A percentile compares a stretch with the other conserved stretches of the same genome.
These are phyloP conservation scores for Aspergillus sclerotiicarbonarius DNA, from an alignment of 495 filamentous ascomycete genomes.

Conservation along the genomic window DNA sequence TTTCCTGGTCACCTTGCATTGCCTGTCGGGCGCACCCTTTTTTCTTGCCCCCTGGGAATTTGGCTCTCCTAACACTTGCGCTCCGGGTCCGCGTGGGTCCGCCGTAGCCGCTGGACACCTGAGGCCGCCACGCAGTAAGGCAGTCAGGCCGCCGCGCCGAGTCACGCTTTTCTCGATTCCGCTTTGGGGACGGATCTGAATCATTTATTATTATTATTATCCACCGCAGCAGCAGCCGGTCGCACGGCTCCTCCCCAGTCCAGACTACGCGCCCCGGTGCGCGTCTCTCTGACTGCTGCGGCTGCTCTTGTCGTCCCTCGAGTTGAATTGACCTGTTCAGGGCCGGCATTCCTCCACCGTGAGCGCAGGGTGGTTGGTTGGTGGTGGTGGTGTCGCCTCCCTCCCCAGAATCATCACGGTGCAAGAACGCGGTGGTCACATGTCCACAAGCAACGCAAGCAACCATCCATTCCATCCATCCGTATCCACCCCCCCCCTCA, in stretches of 20 bases:
- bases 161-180: constrained; percentile 6
- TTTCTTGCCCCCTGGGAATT: neutral
- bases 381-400: neutral
- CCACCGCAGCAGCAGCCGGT: neutral
- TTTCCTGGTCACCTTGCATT: constrained; percentile 11
- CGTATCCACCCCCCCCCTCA: neutral
- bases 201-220: constrained; percentile 5
- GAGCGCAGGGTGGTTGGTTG: neutral
- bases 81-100: constrained; percentile 6
- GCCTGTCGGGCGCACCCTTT: constrained; percentile 12
- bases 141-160: no score
- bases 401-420: neutral
- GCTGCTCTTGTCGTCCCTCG: no score
- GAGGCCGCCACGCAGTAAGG: constrained; percentile 10
- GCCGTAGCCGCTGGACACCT: constrained; percentile 17
- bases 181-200: neutral
- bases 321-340: no score
- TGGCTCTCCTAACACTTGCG: constrained; percentile 8
- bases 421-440: constrained; percentile 9
- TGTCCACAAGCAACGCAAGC: neutral
- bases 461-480: neutral
- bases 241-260: neutral
- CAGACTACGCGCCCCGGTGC: neutral
- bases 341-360: neutral
- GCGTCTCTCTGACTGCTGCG: neutral